Percentiles rank a stretch among this genome's conserved stretches.
These are phyloP conservation scores for Vararia minispora DNA, from an alignment of 768 basidiomycete genomes.

Conservation along the genomic window DNA sequence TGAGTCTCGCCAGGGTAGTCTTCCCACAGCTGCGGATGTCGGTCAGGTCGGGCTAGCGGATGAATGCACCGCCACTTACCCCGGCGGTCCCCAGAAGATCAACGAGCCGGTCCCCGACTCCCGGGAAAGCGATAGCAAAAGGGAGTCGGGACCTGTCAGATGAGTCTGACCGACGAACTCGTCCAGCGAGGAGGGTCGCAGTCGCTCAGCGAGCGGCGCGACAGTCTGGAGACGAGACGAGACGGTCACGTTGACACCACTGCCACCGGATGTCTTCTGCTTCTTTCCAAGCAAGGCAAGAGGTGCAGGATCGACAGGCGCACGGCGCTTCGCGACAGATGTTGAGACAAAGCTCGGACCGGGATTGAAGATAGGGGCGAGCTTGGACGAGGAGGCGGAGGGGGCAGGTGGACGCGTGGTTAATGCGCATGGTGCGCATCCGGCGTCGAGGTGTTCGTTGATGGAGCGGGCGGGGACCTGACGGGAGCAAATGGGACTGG, in stretches of 20 bases:
- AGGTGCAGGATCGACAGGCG: no score
- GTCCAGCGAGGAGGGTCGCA: slow-evolving; percentile 51
- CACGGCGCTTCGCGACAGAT: no score
- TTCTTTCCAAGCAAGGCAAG: no score
- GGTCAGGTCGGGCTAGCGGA: background rate
- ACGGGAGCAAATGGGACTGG: slow-evolving; percentile 3
- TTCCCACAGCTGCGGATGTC: slow-evolving; percentile 44
- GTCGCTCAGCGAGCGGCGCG: slow-evolving; percentile 58
- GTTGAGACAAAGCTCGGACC: no score
- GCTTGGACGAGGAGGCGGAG: background rate
- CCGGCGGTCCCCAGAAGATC: slow-evolving; percentile 70
- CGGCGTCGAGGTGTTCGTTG: slow-evolving; percentile 4
- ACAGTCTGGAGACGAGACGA: no score
- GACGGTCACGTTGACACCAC: no score
- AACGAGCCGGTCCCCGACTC: slow-evolving; percentile 44
- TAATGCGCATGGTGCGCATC: no score
- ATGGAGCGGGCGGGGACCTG: slow-evolving; percentile 1
- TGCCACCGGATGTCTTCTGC: no score
- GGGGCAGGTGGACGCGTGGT: background rate
- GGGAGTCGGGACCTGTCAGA: slow-evolving; percentile 42
- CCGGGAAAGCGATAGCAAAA: slow-evolving; percentile 43
- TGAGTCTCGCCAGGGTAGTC: slow-evolving; percentile 64
- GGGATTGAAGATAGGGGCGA: background rate
- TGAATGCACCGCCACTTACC: slow-evolving; percentile 25
- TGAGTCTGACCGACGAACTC: slow-evolving; percentile 69